These are phyloP conservation scores for Cryptococcus deneoformans DNA, from an alignment of 1,284 basidiomycete species.

Conservation along the genomic window DNA sequence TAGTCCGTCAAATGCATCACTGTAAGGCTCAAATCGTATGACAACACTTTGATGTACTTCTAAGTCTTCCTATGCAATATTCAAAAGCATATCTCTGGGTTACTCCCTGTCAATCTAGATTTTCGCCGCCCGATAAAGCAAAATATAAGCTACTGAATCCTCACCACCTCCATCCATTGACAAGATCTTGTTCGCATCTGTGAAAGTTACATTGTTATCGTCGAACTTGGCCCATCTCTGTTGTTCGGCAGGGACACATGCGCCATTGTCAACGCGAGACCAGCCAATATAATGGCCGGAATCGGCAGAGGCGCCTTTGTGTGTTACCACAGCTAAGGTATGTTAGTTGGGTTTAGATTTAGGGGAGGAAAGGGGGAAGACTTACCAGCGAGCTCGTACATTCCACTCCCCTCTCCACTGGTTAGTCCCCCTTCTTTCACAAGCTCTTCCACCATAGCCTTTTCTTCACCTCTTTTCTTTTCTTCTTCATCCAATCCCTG, in stretches of 20 bases:
- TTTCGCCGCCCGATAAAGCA: conserved; percentile 65
- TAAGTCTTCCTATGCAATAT: too few species aligned
- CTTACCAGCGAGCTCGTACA: conserved; percentile 50
- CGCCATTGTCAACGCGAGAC: conserved; percentile 37
- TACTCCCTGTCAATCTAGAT: too few species aligned
- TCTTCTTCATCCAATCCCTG: conserved; percentile 14
- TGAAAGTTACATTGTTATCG: conserved; percentile 71
- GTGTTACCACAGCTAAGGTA: conserved; percentile 78
- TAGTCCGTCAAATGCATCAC: too few species aligned
- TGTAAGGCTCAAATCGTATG: too few species aligned
- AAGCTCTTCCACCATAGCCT: conserved; percentile 43
- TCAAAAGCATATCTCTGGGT: too few species aligned
- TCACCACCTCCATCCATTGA: conserved; percentile 81
- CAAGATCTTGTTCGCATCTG: conserved; percentile 61
- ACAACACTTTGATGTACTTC: too few species aligned
- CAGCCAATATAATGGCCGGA: conserved; percentile 86
- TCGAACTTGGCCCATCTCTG: conserved; percentile 69
- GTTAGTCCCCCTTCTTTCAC: neutral
- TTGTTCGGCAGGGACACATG: conserved; percentile 26
- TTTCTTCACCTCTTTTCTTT: conserved; percentile 7
- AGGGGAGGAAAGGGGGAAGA: neutral
- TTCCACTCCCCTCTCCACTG: conserved; percentile 19
- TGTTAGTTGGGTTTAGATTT: neutral
- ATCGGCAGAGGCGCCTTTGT: conserved; percentile 94
- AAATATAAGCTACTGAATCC: conserved; percentile 78